These are phyloP conservation scores for Paraleonurus japonicus DNA, from an alignment of 257 asterid species.

Conservation along the genomic window DNA sequence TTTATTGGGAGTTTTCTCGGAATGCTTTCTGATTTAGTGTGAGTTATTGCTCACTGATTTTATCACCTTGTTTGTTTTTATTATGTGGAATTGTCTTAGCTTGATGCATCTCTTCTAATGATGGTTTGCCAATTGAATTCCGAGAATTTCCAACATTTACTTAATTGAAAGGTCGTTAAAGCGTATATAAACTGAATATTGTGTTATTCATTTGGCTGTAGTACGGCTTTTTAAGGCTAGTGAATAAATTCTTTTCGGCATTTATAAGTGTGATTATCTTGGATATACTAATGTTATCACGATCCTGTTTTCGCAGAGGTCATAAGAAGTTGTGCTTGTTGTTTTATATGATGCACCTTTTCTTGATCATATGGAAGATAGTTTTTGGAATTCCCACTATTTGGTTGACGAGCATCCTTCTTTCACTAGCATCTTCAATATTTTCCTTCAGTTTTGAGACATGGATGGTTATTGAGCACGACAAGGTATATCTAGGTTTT, in stretches of 20 bases:
- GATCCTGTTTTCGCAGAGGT: conserved; percentile 56
- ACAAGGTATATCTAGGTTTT: conserved; percentile 53
- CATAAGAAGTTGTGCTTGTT: conserved; percentile 68
- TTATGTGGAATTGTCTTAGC: background rate
- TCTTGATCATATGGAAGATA: conserved; percentile 59
- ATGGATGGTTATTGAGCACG: conserved; percentile 87
- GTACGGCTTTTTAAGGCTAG: background rate
- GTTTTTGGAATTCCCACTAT: conserved; percentile 43
- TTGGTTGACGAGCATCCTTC: conserved; percentile 64
- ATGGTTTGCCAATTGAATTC: background rate
- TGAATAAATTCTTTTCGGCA: background rate
- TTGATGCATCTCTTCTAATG: background rate
- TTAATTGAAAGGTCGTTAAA: background rate
- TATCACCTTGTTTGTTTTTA: background rate
- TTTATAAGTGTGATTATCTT: background rate
- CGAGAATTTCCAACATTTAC: background rate
- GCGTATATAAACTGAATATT: background rate
- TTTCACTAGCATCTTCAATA: conserved; percentile 72
- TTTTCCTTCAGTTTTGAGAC: conserved; percentile 77
- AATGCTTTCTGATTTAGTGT: conserved; percentile 72
- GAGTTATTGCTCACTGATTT: conserved; percentile 29
- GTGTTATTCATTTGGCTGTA: background rate
- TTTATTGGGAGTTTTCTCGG: conserved; percentile 72
- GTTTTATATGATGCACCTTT: conserved; percentile 65
- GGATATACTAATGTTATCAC: conserved; percentile 1